Evolutionary conservation across 129 eudicot species (phyloP), one percentile per base, ranked within the genome.

Genomic region (Heracleum sosnowskyi): DNA sequence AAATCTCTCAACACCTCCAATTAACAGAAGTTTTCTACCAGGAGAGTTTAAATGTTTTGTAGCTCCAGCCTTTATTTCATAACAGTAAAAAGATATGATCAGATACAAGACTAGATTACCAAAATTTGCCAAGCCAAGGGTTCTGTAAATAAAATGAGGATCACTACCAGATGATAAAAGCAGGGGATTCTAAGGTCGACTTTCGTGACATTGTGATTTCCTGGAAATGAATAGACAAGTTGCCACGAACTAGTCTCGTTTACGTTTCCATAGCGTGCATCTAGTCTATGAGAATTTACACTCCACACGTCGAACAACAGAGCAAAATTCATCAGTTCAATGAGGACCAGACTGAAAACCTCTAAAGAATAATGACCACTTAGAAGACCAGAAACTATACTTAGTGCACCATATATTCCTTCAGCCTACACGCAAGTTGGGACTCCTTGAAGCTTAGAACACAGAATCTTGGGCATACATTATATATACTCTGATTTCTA

Each of bases 251-350:
- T 69, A 46, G 83, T 80, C 78, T 69, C 41, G 8, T 73, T 28
- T 41, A 69, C 20, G 49, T 66, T 76, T 79, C 47, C 37, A 34
- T 71, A 81, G 60, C 82, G 35, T 69, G 45, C 79, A 64, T 68
- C 82, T 26, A 73, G 69, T 75, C 87, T 85, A 29, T 66, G 83
- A 60, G 89, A 83, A 75, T 55, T 88, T 39, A 87, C 85, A 80
- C 85, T 90, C 97, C 96, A 91, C 18, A 93, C 94, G 40, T 87
- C 90, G 37, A 89, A 73, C 79, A 90, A 91, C 49, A 94, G 91
- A 33, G 85, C 91, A 70, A 91, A 90, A 80, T 86, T 90, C 89
- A 87, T 83, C 97, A 92, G 90, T 84, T 90, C 97, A 29, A 91
- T 82, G 20, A 84, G 51, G 80, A 86, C 81, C 6, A 86, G 71